Base-by-base conservation (phyloP, 495 filamentous ascomycete species). In the Penicillium pancosmium region DNA sequence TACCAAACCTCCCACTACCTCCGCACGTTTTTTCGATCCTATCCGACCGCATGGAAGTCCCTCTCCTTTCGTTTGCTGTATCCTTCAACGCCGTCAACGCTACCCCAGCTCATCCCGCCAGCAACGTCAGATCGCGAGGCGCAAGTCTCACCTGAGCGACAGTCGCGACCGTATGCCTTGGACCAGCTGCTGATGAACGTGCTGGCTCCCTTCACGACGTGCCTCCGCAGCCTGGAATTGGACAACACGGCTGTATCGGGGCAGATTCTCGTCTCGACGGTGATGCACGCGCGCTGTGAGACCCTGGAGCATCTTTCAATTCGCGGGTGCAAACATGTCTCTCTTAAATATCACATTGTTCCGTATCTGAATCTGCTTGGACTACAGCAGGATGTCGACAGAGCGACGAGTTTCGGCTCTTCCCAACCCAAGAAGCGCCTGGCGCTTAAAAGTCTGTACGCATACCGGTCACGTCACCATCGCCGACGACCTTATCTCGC, bases 251-350 rank as follows among this genome's bases (percentile, higher is more conserved):
- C 81, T 19, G 82, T 86, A 23, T 81, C 80, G 21, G 84, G 84
- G 4, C 76, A 80, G 56, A 80, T 80, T 36, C 73, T 87, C 31
- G 79, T 78, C 12, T 78, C 77, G 34, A 82, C 71, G 4, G 80
- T 87, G 23, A 66, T 86, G 48, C 73, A 80, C 50, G 71, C 78
- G n/a, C 77, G 81, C 34, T 73, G 78, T 27, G 76, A 80, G 51
- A 82, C 80, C 0, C 60, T 87, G 52, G 77, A 83, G 62, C 84
- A 87, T 59, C 73, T 87, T 18, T 87, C 84, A 5, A 79, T 86
- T 36, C 79, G 84, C 9, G 84, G 84, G 8, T 87, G 84, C 77
- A 86, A 87, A 68, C 84, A 87, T 69, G 84, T 87, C 33, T 86
- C 84, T 16, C 72, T 87, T 49, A 87, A 87, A 67, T 87, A 87